Conservation (phyloP, 2,329 filamentous ascomycete genomes). For the Gnomoniopsis smithogilvyi region DNA sequence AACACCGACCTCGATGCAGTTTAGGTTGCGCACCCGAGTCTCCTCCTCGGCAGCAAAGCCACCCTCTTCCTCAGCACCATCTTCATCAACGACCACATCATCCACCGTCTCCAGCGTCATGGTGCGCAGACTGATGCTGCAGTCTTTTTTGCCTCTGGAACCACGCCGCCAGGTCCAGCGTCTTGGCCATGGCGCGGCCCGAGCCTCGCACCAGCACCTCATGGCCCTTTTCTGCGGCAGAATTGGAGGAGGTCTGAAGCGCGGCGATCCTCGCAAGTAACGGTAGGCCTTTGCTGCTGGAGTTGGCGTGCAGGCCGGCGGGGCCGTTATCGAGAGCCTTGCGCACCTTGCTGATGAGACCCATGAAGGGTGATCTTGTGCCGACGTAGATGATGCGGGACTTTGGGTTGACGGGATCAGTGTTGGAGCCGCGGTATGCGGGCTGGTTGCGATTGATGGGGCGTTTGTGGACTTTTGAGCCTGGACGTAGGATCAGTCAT, state of each 20-base stretch:
- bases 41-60: conserved; percentile 28
- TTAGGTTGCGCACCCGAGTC: conserved; percentile 45
- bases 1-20: conserved; percentile 48
- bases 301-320: conserved; percentile 41
- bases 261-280: conserved; percentile 44
- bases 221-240: conserved; percentile 28
- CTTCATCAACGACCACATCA: conserved; percentile 52
- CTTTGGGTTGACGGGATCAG: conserved; percentile 13
- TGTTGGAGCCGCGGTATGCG: neutral
- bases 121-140: conserved; percentile 57
- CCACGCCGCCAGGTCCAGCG: conserved; percentile 59
- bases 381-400: conserved; percentile 60
- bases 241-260: conserved; percentile 30
- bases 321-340: conserved; percentile 57
- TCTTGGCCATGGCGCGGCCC: conserved; percentile 63
- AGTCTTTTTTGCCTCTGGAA: conserved; percentile 62
- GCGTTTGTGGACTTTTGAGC: conserved; percentile 47
- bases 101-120: conserved; percentile 64
- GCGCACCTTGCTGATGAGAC: conserved; percentile 62
- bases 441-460: conserved; percentile 40
- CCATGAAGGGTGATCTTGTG: conserved; percentile 63
- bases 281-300: conserved; percentile 38
- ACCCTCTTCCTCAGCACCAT: conserved; percentile 20
- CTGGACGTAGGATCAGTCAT: conserved; percentile 29
- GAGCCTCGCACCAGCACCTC: conserved; percentile 57